Evolutionary conservation across 176 grass and related monocot genomes (phyloP).

Genomic region (Bonia amplexicaulis): DNA sequence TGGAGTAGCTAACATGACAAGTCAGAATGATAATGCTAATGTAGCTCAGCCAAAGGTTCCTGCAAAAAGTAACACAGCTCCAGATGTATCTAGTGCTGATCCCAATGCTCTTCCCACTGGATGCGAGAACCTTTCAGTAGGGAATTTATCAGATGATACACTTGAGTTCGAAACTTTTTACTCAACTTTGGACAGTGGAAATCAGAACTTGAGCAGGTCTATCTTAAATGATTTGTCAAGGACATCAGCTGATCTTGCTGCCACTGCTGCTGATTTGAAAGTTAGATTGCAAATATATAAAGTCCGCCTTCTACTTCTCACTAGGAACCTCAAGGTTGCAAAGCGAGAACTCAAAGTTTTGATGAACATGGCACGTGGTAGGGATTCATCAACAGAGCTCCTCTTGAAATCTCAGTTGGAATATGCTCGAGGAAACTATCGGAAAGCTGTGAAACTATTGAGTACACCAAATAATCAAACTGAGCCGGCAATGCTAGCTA

Average conservation of each 20-base stretch:
- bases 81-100: constrained; percentile 26
- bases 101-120: constrained; percentile 44
- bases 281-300: constrained; percentile 89
- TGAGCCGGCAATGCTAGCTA: constrained; percentile 61
- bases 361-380: constrained; percentile 95
- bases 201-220: constrained; percentile 46
- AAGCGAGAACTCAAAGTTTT: constrained; percentile 95
- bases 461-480: constrained; percentile 69
- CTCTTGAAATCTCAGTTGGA: constrained; percentile 94
- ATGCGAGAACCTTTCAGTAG: constrained; percentile 51
- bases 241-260: constrained; percentile 64
- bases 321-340: constrained; percentile 84
- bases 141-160: constrained; percentile 65
- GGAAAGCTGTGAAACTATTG: constrained; percentile 92
- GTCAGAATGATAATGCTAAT: constrained; percentile 55
- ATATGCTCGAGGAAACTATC: constrained; percentile 82
- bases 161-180: constrained; percentile 80
- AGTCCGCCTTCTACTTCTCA: constrained; percentile 71
- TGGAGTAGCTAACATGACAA: constrained; percentile 44
- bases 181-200: constrained; percentile 59
- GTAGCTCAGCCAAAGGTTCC: constrained; percentile 38
- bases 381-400: constrained; percentile 85
- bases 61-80: constrained; percentile 36
- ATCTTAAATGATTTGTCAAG: constrained; percentile 62
- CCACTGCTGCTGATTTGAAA: constrained; percentile 73